These are phyloP conservation scores for Articulospora tetracladia DNA, from an alignment of 495 filamentous ascomycete genomes.

Conservation along the genomic window DNA sequence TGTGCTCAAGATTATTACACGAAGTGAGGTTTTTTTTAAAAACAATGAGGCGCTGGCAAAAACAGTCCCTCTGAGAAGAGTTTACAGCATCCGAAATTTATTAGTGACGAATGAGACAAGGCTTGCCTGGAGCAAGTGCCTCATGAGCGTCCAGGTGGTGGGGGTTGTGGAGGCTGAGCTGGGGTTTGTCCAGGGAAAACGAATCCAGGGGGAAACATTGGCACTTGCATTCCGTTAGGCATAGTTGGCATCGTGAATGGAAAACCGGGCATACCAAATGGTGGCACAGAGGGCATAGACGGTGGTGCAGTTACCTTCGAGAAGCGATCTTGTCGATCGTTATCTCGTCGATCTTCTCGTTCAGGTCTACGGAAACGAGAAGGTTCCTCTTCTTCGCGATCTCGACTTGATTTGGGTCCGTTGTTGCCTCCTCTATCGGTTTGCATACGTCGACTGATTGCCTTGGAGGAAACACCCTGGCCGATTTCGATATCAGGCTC, in stretches of 20 bases:
- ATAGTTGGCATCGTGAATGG: constrained; percentile 52
- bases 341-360: constrained; percentile 32
- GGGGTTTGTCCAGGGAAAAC: constrained; percentile 29
- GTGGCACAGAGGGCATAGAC: constrained; percentile 20
- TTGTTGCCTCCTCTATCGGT: constrained; percentile 72
- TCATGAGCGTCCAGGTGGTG: constrained; percentile 15
- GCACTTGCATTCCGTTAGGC: constrained; percentile 65
- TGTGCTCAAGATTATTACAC: too few relatives aligned
- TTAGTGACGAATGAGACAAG: background rate
- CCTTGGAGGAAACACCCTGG: constrained; percentile 93
- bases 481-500: constrained; percentile 99
- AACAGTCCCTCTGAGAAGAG: background rate
- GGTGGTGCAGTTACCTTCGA: constrained; percentile 9
- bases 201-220: constrained; percentile 65
- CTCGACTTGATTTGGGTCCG: constrained; percentile 66
- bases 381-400: constrained; percentile 46
- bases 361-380: constrained; percentile 36
- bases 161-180: constrained; percentile 13
- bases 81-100: background rate
- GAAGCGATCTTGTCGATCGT: constrained; percentile 39
- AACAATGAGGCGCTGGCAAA: background rate
- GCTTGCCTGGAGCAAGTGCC: background rate
- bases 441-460: constrained; percentile 79
- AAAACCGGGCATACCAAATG: constrained; percentile 43
- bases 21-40: background rate